phyloP scores from a whole-genome alignment of 2,329 filamentous ascomycete species.

The Cercospora sp. region DNA sequence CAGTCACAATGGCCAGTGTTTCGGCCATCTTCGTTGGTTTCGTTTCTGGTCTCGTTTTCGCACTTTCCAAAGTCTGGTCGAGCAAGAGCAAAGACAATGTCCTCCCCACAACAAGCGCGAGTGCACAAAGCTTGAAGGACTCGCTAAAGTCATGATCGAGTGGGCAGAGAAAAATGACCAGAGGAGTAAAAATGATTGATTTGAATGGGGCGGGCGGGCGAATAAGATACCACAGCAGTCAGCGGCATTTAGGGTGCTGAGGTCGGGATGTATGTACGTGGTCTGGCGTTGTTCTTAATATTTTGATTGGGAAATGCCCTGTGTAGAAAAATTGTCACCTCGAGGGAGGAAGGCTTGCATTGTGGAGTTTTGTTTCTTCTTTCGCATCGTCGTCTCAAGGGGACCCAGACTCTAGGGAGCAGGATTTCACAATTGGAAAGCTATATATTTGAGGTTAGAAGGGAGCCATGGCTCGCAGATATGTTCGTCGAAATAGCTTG shows the following conservation, averaged over 20 bases:
- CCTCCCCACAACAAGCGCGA: slow-evolving; percentile 69
- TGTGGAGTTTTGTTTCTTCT: background rate
- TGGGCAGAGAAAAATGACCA: background rate
- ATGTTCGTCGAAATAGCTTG: no score
- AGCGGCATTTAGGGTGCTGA: background rate
- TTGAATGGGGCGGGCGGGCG: background rate
- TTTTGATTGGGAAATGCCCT: background rate
- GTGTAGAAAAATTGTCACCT: background rate
- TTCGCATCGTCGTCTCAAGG: background rate
- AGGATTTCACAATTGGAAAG: background rate
- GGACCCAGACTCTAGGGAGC: background rate
- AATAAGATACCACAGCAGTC: background rate
- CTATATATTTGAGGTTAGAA: background rate
- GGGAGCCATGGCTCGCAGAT: background rate
- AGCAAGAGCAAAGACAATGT: slow-evolving; percentile 62
- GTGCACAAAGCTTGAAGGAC: slow-evolving; percentile 86
- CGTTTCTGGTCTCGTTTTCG: slow-evolving; percentile 86
- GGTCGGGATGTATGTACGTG: background rate
- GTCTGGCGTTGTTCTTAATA: background rate
- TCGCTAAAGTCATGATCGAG: slow-evolving; percentile 65
- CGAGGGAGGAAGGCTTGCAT: background rate
- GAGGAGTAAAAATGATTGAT: background rate
- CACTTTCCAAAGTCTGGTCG: slow-evolving; percentile 82
- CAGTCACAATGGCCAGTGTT: slow-evolving; percentile 87
- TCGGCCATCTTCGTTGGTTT: slow-evolving; percentile 91